phyloP scores from a whole-genome alignment of 805 yeast genomes.

The Saccharomycopsis fibuligera region DNA sequence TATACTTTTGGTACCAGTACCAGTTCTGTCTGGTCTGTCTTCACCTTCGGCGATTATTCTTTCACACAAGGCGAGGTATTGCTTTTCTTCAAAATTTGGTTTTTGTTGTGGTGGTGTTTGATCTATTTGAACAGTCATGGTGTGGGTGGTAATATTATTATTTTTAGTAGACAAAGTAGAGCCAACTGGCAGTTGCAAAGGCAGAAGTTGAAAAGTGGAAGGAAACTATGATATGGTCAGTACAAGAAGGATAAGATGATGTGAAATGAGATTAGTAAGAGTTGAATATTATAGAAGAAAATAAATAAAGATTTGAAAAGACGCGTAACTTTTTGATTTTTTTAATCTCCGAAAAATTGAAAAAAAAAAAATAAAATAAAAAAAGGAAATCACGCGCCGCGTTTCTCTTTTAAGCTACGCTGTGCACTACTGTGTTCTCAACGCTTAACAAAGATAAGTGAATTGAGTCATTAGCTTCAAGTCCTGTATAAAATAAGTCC shows the following conservation, averaged over 20 bases:
- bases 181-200: neutral
- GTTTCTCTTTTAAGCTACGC: neutral
- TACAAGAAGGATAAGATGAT: neutral
- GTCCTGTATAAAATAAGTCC: too few species aligned
- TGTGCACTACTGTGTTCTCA: neutral
- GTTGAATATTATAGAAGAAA: neutral
- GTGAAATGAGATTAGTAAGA: neutral
- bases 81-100: slow-evolving; percentile 61
- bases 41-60: slow-evolving; percentile 82
- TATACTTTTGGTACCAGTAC: slow-evolving; percentile 86
- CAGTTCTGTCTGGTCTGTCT: slow-evolving; percentile 90
- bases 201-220: too few species aligned
- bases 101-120: neutral
- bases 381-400: neutral
- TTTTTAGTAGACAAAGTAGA: neutral
- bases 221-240: too few species aligned
- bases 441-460: neutral
- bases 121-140: neutral
- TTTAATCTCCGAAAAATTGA: neutral
- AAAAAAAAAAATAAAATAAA: too few species aligned
- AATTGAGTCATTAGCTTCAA: too few species aligned
- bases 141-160: neutral
- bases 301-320: neutral
- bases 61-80: slow-evolving; percentile 76
- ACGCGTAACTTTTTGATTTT: neutral